phyloP scores from a whole-genome alignment of 805 yeast species.

The Candida railenensis region DNA sequence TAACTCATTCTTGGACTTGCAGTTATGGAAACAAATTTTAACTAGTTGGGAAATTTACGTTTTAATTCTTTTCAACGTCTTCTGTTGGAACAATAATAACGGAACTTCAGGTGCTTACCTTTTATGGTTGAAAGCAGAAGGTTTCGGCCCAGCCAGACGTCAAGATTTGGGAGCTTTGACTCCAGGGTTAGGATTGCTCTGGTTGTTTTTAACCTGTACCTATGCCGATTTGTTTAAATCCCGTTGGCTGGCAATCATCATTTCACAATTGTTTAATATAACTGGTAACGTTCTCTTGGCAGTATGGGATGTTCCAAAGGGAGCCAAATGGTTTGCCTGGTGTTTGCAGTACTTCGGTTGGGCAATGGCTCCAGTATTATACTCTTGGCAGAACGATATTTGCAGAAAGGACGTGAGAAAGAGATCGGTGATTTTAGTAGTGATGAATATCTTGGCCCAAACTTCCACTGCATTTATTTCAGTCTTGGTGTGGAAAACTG shows the following conservation, averaged over 20 bases:
- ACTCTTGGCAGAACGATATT: slow-evolving; percentile 58
- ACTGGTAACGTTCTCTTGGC: slow-evolving; percentile 55
- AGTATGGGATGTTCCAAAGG: slow-evolving; percentile 55
- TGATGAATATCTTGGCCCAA: slow-evolving; percentile 55
- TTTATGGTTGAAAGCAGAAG: slow-evolving; percentile 52
- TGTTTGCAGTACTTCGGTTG: slow-evolving; percentile 59
- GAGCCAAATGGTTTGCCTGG: slow-evolving; percentile 68
- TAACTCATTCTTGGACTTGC: slow-evolving; percentile 37
- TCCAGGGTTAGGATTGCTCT: slow-evolving; percentile 42
- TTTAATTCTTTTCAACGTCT: slow-evolving; percentile 51
- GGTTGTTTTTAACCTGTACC: slow-evolving; percentile 36
- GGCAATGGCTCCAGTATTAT: slow-evolving; percentile 62
- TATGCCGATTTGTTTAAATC: slow-evolving; percentile 42
- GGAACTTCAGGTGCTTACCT: slow-evolving; percentile 41
- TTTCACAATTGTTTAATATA: slow-evolving; percentile 54
- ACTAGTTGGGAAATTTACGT: slow-evolving; percentile 62
- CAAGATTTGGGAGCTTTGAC: slow-evolving; percentile 46
- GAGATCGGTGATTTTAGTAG: slow-evolving; percentile 56
- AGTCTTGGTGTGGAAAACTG: slow-evolving; percentile 54
- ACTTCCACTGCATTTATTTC: slow-evolving; percentile 55
- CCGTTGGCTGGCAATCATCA: slow-evolving; percentile 53
- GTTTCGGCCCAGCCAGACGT: slow-evolving; percentile 28
- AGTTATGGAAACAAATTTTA: slow-evolving; percentile 53
- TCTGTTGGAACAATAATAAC: slow-evolving; percentile 64
- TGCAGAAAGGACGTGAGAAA: slow-evolving; percentile 56